These are phyloP conservation scores for Exophiala spinifera DNA, from an alignment of 2,329 filamentous ascomycete genomes.

Conservation along the genomic window DNA sequence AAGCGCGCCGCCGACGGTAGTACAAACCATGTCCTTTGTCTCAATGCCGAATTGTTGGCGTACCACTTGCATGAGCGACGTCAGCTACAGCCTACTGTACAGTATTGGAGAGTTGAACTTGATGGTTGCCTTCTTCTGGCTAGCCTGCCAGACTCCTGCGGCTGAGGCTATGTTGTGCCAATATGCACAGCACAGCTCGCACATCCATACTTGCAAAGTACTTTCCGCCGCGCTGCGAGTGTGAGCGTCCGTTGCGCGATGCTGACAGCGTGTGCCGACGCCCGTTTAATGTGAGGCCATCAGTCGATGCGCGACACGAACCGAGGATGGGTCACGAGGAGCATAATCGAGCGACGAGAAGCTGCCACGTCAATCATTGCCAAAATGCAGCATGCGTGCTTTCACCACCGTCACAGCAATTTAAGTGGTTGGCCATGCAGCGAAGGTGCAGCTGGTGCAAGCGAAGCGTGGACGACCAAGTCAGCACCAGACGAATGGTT, in stretches of 20 bases:
- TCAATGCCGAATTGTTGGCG: neutral
- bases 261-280: neutral
- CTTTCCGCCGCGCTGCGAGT: neutral
- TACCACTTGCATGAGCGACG: neutral
- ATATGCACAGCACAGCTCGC: neutral
- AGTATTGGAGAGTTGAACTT: no score
- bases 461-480: slow-evolving; percentile 10
- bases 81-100: no score
- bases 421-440: slow-evolving; percentile 10
- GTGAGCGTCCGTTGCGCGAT: neutral
- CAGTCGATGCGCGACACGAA: neutral
- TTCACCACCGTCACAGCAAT: slow-evolving; percentile 3
- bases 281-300: neutral
- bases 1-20: no score
- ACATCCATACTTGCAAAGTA: slow-evolving; percentile 3
- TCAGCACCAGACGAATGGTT: slow-evolving; percentile 18
- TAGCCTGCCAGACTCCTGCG: neutral
- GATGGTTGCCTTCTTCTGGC: slow-evolving; percentile 1
- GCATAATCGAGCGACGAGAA: slow-evolving; percentile 4
- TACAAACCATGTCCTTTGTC: no score
- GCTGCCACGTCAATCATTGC: slow-evolving; percentile 14
- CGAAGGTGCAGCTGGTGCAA: slow-evolving; percentile 1
- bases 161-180: neutral
- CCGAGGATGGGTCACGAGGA: slow-evolving; percentile 14
- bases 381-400: slow-evolving; percentile 7